Percentiles rank a stretch among this genome's conserved stretches.
Conservation (phyloP, 2,329 filamentous ascomycete species). For the Cytospora schulzeri region DNA sequence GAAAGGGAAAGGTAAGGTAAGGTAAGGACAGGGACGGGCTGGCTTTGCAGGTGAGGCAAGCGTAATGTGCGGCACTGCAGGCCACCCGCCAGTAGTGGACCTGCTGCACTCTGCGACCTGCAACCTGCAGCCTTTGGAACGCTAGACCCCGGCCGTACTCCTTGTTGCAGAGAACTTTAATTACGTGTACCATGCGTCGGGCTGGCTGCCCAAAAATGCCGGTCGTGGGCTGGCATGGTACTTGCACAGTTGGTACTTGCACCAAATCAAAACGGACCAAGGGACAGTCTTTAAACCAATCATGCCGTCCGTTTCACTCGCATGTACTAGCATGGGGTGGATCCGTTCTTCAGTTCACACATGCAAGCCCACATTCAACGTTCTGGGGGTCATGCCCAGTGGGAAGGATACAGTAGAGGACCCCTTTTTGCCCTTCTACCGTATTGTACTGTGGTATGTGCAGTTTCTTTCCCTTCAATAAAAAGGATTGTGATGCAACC, state of each 20-base stretch:
- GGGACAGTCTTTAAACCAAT: not conserved
- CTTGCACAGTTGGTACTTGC: not conserved
- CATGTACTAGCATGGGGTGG: not conserved
- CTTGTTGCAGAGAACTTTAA: not conserved
- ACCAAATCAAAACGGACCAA: not conserved
- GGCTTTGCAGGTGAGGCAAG: conserved; percentile 1
- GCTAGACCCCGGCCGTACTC: not conserved
- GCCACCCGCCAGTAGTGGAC: not conserved
- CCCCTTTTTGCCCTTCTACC: not conserved
- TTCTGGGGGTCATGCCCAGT: no score
- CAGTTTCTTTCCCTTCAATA: not conserved
- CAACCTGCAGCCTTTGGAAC: not conserved
- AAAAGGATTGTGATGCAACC: no score
- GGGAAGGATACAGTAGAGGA: no score
- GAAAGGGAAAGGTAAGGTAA: not conserved
- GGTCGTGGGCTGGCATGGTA: not conserved
- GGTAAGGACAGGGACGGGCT: not conserved
- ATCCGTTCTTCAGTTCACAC: not conserved
- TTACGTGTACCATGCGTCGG: not conserved
- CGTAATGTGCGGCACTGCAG: not conserved
- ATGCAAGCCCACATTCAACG: no score
- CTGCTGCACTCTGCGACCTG: conserved; percentile 1
- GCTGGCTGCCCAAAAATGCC: not conserved
- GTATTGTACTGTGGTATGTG: not conserved
- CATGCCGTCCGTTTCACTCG: not conserved